A percentile compares a stretch with the other conserved stretches of the same genome.
Evolutionary conservation across 2,329 filamentous ascomycete species (phyloP).

Genomic region (Ophiostoma himal-ulmi): DNA sequence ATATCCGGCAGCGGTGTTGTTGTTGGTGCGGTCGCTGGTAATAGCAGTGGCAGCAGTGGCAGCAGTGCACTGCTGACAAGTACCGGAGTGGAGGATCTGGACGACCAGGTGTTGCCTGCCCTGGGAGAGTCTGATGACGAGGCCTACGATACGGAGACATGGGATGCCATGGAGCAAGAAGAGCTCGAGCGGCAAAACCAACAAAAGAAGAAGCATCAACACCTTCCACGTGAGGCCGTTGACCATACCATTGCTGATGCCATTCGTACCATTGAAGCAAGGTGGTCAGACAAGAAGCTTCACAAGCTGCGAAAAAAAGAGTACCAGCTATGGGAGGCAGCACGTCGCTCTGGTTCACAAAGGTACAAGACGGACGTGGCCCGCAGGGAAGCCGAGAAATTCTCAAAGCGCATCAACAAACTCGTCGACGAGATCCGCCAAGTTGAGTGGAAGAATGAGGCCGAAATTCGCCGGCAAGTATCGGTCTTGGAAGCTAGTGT

Average conservation of each 20-base stretch:
- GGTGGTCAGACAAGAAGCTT: slow-evolving; percentile 56
- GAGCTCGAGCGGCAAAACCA: slow-evolving; percentile 34
- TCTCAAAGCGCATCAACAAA: slow-evolving; percentile 50
- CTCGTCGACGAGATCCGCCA: slow-evolving; percentile 46
- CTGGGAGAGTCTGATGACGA: slow-evolving; percentile 44
- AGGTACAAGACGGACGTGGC: slow-evolving; percentile 41
- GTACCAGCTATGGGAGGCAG: slow-evolving; percentile 55
- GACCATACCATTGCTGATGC: slow-evolving; percentile 48
- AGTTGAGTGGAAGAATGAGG: slow-evolving; percentile 47
- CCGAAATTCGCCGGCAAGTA: slow-evolving; percentile 51
- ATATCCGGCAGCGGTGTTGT: background rate
- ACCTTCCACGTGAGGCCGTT: slow-evolving; percentile 44
- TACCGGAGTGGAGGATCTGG: slow-evolving; percentile 14
- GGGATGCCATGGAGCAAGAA: slow-evolving; percentile 56
- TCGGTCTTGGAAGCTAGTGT: slow-evolving; percentile 59
- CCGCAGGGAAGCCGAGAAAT: slow-evolving; percentile 37
- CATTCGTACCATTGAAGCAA: slow-evolving; percentile 47
- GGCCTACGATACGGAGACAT: slow-evolving; percentile 35
- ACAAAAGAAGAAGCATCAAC: slow-evolving; percentile 26
- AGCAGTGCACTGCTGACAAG: background rate
- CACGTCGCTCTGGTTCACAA: slow-evolving; percentile 41
- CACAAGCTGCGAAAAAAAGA: slow-evolving; percentile 53
- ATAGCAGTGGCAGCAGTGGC: background rate
- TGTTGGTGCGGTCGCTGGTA: background rate
- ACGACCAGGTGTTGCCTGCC: slow-evolving; percentile 35